phyloP scores from a whole-genome alignment of 2,329 filamentous ascomycete species.

The Corniculantispora saksenae region DNA sequence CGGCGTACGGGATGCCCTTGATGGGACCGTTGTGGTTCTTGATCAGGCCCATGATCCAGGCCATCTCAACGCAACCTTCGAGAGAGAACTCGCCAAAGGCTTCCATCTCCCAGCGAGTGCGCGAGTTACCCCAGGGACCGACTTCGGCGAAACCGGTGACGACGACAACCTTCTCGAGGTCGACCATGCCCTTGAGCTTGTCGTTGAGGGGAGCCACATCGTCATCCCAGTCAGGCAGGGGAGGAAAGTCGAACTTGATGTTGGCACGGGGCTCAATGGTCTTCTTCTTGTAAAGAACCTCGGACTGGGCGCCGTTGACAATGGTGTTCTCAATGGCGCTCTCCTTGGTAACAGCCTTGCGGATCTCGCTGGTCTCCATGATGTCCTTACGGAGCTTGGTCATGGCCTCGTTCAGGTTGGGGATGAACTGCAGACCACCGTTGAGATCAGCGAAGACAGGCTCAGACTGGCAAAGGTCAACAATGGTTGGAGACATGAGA shows the following conservation, averaged over 20 bases:
- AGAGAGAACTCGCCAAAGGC: constrained; percentile 94
- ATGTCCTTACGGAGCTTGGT: constrained; percentile 90
- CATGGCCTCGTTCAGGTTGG: constrained; percentile 93
- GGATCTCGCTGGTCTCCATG: constrained; percentile 91
- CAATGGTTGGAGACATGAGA: constrained; percentile 90
- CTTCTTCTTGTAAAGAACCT: constrained; percentile 92
- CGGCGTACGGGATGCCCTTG: constrained; percentile 95
- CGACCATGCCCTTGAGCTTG: constrained; percentile 94
- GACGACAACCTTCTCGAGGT: constrained; percentile 96
- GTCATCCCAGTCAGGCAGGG: constrained; percentile 84
- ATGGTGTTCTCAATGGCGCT: constrained; percentile 96
- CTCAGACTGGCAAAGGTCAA: constrained; percentile 92
- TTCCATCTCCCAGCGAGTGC: constrained; percentile 99
- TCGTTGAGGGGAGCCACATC: constrained; percentile 88
- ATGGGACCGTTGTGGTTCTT: constrained; percentile 96
- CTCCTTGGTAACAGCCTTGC: constrained; percentile 92
- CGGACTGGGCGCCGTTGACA: constrained; percentile 90
- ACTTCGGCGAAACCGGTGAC: constrained; percentile 96
- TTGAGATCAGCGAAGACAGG: constrained; percentile 97
- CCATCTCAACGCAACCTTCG: constrained; percentile 98
- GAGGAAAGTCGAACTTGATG: constrained; percentile 95
- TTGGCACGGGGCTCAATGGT: constrained; percentile 92
- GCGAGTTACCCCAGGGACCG: constrained; percentile 96
- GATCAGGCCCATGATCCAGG: constrained; percentile 99
- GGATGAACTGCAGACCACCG: constrained; percentile 95